Evolutionary conservation across 345 rosid genomes (phyloP), one percentile per base, ranked within the genome.

Genomic region (Brassica napus): DNA sequence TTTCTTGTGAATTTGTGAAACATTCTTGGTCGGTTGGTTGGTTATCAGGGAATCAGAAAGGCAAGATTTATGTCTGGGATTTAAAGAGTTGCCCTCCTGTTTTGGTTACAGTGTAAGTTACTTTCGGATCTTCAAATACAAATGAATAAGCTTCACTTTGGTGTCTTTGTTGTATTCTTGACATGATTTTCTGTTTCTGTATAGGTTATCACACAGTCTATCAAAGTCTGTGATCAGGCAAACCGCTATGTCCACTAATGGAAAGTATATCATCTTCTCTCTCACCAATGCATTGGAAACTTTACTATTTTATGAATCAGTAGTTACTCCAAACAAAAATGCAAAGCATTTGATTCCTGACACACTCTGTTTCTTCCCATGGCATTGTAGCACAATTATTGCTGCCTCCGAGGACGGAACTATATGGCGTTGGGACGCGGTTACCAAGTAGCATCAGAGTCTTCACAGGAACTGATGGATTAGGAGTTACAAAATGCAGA

Each of bases 41-140:
- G 55, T 47, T 16, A 63, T 65, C 89, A 95, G 99, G 99, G 63
- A 95, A 93, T 84, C 85, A 96, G 64, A 97, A 95, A 79, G 98
- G 99, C 81, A 93, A 95, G 85, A 90, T 95, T 26, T 95, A 68
- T 75, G 96, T 95, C 4, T 95, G 99, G 99, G 99, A 95, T 82
- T 75, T 95, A 81, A 94, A 85, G 79, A 90, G 86, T 74, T 91
- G 94, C 80, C 98, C 99, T 75, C 99, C 99, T n/a, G 92, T 84
- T 85, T 94, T 95, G 81, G 83, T 89, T 68, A 85, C 98, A 67
- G 85, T 87, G 99, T 95, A 57, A 14, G 79, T 76, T 73, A 8
- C 21, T n/a, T 24, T 58, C 60, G 9, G 28, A 52, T 75, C 70
- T 47, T 59, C 69, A 28, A 32, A 28, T 42, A n/a, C 18, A 16